A percentile compares a stretch with the other conserved stretches of the same genome.
Evolutionary conservation across 2,329 filamentous ascomycete genomes (phyloP).

Genomic region (Aureobasidium sp.): DNA sequence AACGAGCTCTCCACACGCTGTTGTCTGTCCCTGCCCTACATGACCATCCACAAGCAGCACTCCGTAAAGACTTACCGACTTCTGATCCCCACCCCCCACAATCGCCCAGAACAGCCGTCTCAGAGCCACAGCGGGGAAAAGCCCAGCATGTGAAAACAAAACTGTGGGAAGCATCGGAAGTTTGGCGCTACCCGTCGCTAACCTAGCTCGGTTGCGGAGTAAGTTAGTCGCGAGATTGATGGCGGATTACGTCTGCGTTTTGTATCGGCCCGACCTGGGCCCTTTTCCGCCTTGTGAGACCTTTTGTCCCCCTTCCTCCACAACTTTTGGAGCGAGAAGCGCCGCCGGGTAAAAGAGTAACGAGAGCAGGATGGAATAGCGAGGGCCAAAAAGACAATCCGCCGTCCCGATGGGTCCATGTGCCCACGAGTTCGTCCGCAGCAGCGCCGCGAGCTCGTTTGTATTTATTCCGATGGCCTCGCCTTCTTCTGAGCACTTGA

Average conservation of each 20-base stretch:
- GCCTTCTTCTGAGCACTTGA: neutral
- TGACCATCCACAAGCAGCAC: neutral
- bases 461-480: conserved; percentile 9
- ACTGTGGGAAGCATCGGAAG: neutral
- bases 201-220: neutral
- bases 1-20: neutral
- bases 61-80: conserved; percentile 7
- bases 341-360: conserved; percentile 7
- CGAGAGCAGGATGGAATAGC: neutral
- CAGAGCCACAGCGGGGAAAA: conserved; percentile 5
- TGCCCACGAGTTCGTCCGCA: conserved; percentile 8
- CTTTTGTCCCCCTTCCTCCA: neutral
- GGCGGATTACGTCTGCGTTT: conserved; percentile 1
- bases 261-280: conserved; percentile 8
- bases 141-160: neutral
- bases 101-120: neutral
- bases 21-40: neutral
- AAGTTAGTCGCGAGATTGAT: neutral
- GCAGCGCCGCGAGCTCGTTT: conserved; percentile 12
- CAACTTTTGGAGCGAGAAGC: neutral
- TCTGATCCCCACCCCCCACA: conserved; percentile 1
- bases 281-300: conserved; percentile 3
- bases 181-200: conserved; percentile 6
- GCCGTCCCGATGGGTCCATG: conserved; percentile 3
- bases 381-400: neutral